Percentiles rank a stretch among this genome's conserved stretches.
These are phyloP conservation scores for Podaxis sp. DNA, from an alignment of 768 basidiomycete species.

Conservation along the genomic window DNA sequence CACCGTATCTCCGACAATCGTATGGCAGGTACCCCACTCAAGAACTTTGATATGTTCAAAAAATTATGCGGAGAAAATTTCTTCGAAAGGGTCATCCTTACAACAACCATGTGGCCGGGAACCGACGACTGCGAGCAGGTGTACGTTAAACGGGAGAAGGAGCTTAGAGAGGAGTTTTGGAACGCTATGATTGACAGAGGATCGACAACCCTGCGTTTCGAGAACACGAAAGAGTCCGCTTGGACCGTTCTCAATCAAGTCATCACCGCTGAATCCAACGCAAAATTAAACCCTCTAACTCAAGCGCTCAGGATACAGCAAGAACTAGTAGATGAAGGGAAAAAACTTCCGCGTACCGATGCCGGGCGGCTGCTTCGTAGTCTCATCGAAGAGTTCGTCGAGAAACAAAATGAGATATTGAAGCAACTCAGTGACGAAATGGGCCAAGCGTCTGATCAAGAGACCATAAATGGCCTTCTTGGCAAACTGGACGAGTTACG, in stretches of 20 bases:
- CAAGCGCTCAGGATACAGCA: background rate
- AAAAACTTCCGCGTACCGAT: background rate
- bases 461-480: background rate
- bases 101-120: background rate
- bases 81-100: background rate
- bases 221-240: background rate
- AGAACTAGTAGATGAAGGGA: background rate
- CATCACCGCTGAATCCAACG: background rate
- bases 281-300: too few species aligned
- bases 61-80: slow-evolving; percentile 19
- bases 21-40: slow-evolving; percentile 7
- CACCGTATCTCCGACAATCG: slow-evolving; percentile 14
- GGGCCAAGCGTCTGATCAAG: background rate
- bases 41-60: slow-evolving; percentile 14
- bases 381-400: background rate
- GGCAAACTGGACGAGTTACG: background rate
- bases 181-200: background rate
- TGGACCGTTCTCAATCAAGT: slow-evolving; percentile 1
- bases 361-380: background rate
- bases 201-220: background rate
- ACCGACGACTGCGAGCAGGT: background rate
- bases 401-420: background rate
- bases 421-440: background rate
- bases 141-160: background rate
- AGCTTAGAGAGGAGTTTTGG: background rate